These are phyloP conservation scores for Ogataea pignaliae DNA, from an alignment of 805 yeast genomes.

Conservation along the genomic window DNA sequence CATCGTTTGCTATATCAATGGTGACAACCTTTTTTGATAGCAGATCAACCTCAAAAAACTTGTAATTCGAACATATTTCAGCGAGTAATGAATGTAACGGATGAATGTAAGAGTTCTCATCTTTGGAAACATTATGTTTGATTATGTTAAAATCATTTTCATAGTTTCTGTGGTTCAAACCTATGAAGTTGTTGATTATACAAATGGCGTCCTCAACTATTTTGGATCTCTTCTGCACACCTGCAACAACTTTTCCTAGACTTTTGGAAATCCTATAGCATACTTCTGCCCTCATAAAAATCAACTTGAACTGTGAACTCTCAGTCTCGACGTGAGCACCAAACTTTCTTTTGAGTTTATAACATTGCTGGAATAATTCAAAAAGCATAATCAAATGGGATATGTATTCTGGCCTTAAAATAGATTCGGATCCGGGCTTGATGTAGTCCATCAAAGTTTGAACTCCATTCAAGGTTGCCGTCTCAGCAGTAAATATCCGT, in stretches of 20 bases:
- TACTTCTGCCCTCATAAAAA: conserved; percentile 35
- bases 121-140: conserved; percentile 35
- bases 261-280: conserved; percentile 20
- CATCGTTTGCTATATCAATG: conserved; percentile 5
- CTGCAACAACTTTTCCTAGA: conserved; percentile 24
- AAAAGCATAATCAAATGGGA: conserved; percentile 42
- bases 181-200: conserved; percentile 31
- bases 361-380: conserved; percentile 53
- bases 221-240: conserved; percentile 12
- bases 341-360: conserved; percentile 49
- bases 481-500: conserved; percentile 9
- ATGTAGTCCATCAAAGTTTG: conserved; percentile 22
- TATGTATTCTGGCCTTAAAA: conserved; percentile 25
- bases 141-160: conserved; percentile 29
- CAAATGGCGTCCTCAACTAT: conserved; percentile 32
- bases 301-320: conserved; percentile 43
- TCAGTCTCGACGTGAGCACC: conserved; percentile 71
- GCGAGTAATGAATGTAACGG: conserved; percentile 59
- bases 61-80: conserved; percentile 34
- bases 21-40: conserved; percentile 11
- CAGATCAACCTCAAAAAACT: conserved; percentile 19
- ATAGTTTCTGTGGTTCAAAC: conserved; percentile 21
- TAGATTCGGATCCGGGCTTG: conserved; percentile 19
- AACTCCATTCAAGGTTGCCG: conserved; percentile 14
- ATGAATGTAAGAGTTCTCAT: conserved; percentile 52